Conservation (phyloP, 805 yeast genomes). For the Brettanomyces custersianus region DNA sequence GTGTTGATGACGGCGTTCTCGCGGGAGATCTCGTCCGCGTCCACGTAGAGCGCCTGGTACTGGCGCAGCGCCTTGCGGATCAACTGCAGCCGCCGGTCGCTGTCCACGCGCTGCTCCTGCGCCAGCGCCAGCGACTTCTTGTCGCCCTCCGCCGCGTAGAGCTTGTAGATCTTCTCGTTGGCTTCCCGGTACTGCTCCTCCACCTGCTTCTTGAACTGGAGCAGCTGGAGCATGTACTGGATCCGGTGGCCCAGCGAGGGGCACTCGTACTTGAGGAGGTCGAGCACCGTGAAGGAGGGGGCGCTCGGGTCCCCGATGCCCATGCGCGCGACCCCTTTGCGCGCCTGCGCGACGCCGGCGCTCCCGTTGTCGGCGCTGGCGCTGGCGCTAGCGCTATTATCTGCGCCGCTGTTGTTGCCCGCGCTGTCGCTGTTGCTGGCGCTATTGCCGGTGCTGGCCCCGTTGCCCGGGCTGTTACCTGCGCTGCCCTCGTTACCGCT, state of each 20-base stretch:
- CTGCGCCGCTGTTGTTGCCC: neutral
- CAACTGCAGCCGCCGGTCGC: conserved; percentile 76
- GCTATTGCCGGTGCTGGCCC: no score
- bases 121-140: conserved; percentile 79
- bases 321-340: conserved; percentile 1
- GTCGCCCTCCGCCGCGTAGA: conserved; percentile 89
- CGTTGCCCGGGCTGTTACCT: no score
- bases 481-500: neutral
- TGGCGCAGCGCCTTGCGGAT: conserved; percentile 77
- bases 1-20: conserved; percentile 60
- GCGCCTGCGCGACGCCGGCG: conserved; percentile 11
- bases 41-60: conserved; percentile 82
- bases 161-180: conserved; percentile 76
- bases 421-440: neutral
- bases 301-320: conserved; percentile 26
- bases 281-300: conserved; percentile 63
- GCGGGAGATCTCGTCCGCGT: conserved; percentile 55
- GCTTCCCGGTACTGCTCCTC: conserved; percentile 92
- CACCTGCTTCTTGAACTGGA: conserved; percentile 88
- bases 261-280: conserved; percentile 83
- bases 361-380: conserved; percentile 4
- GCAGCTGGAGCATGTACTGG: conserved; percentile 89
- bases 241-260: conserved; percentile 92
- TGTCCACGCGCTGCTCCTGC: conserved; percentile 76
- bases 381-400: conserved; percentile 1